Base-by-base conservation (phyloP, 2,329 filamentous ascomycete species). In the Apiospora koreana region DNA sequence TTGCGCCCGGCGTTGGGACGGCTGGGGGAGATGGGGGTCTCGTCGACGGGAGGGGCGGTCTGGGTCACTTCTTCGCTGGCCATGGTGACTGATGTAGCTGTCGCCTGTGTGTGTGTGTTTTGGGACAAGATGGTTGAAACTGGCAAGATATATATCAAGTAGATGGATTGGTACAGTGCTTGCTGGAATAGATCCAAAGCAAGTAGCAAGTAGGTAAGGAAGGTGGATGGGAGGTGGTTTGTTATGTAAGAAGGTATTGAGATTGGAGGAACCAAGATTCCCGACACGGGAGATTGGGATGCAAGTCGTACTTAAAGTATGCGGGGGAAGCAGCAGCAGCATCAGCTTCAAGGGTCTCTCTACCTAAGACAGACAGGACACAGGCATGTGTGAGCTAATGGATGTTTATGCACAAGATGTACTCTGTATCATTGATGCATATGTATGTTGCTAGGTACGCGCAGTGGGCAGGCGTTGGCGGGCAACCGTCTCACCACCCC, bases 1-100 rank as follows among this genome's bases (percentile, higher is more conserved):
- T 88, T 89, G 76, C 89, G 86, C 54, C 79, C 83, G 31, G 81
- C 78, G 68, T 79, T 75, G 68, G 86, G 83, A 58, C 85, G 85
- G 73, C 85, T 83, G 71, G 87, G 87, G 54, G 85, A 87, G 81
- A 92, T 88, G 74, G 88, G 84, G 18, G 86, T 86, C 74, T 89
- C 83, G 78, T 92, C 89, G 74, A 91, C 79, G 48, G 74, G 28
- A 43, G 71, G 73, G 31, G 71, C 67, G 38, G 71, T 67, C 14
- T 71, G 73, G 70, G 73, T 18, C 9, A 54, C 50, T 3, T 62
- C 54, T 62, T 62, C 54, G 54, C 18, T 62, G 18, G 54, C 31
- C 54, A 62, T 62, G 54, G 31, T 62, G 54, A 62, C 25, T 28
- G 41, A 5, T 9, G 38, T 41, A 41, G 38, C 38, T 41, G 38